phyloP scores from a whole-genome alignment of 805 yeast genomes.

The Yarrowia bubula region DNA sequence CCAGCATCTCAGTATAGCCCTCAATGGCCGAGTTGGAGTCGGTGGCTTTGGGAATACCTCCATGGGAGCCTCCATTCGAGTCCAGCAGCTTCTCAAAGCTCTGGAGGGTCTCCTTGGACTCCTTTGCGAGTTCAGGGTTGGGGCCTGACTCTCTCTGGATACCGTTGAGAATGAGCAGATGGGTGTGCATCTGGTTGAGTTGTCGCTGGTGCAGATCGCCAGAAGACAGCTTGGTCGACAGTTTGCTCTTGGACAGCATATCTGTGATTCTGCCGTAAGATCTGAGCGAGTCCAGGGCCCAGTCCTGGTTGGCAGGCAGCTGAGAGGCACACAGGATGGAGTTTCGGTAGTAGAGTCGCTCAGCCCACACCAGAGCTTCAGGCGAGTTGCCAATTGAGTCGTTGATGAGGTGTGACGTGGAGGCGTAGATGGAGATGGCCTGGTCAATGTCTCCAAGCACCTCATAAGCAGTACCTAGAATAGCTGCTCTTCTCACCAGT shows the following conservation, averaged over 20 bases:
- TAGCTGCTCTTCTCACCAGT: slow-evolving; percentile 31
- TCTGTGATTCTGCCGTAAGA: slow-evolving; percentile 28
- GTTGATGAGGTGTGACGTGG: slow-evolving; percentile 15
- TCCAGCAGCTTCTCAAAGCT: slow-evolving; percentile 30
- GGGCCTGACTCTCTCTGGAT: slow-evolving; percentile 23
- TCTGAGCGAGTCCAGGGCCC: slow-evolving; percentile 29
- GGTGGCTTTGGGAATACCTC: slow-evolving; percentile 32
- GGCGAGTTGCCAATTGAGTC: slow-evolving; percentile 36
- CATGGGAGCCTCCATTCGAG: not conserved
- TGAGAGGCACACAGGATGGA: slow-evolving; percentile 27
- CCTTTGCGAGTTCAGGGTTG: slow-evolving; percentile 23
- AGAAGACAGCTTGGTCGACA: slow-evolving; percentile 16
- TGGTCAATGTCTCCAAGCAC: slow-evolving; percentile 28
- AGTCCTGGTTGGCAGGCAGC: slow-evolving; percentile 27
- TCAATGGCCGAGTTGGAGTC: slow-evolving; percentile 33
- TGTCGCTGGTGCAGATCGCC: slow-evolving; percentile 25
- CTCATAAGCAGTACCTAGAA: slow-evolving; percentile 34
- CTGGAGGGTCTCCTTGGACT: slow-evolving; percentile 28
- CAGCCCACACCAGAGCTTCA: slow-evolving; percentile 45
- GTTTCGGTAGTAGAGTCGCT: slow-evolving; percentile 39
- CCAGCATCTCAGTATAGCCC: slow-evolving; percentile 31
- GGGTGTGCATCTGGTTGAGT: slow-evolving; percentile 27
- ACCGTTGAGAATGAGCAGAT: slow-evolving; percentile 24
- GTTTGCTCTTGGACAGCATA: slow-evolving; percentile 15
- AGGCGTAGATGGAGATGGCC: slow-evolving; percentile 31